Percentiles rank a stretch among this genome's conserved stretches.
Conservation (phyloP, 2,329 filamentous ascomycete genomes). For the Hypoxylon rubiginosum region DNA sequence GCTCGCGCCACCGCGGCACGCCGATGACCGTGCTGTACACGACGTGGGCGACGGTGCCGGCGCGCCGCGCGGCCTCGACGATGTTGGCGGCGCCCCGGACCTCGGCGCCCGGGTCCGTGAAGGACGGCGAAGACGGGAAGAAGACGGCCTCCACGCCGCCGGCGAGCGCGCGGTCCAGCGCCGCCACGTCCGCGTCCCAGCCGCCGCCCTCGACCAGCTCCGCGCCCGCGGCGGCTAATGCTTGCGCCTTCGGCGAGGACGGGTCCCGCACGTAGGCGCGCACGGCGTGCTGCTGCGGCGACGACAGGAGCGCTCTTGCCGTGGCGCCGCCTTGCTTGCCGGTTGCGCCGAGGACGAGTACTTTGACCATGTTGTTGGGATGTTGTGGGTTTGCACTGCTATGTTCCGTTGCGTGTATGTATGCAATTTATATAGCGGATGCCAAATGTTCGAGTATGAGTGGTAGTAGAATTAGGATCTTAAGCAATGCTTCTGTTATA, state of each 20-base stretch:
- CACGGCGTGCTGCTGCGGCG: slow-evolving; percentile 26
- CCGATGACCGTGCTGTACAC: slow-evolving; percentile 31
- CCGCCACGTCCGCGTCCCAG: slow-evolving; percentile 27
- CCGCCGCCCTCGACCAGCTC: slow-evolving; percentile 34
- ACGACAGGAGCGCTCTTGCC: slow-evolving; percentile 30
- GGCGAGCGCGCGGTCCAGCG: slow-evolving; percentile 24
- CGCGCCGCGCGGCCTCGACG: slow-evolving; percentile 27
- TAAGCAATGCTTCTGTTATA: no score
- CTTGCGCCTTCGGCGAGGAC: slow-evolving; percentile 23
- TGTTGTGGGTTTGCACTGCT: background rate
- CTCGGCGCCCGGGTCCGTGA: slow-evolving; percentile 25
- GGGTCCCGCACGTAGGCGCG: slow-evolving; percentile 31
- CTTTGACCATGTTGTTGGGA: slow-evolving; percentile 35
- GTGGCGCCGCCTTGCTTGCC: slow-evolving; percentile 36
- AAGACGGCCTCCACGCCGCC: slow-evolving; percentile 34
- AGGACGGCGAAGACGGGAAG: slow-evolving; percentile 23
- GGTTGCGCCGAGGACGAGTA: slow-evolving; percentile 38
- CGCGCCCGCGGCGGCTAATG: slow-evolving; percentile 25
- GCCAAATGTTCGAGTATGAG: no score
- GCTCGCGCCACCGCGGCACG: slow-evolving; percentile 1
- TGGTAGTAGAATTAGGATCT: no score
- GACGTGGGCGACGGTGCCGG: slow-evolving; percentile 32
- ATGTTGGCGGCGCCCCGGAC: slow-evolving; percentile 27
- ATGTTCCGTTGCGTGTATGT: background rate
- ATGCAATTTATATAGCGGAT: background rate